phyloP scores from a whole-genome alignment of 805 yeast genomes.

The Kodamaea laetipori region DNA sequence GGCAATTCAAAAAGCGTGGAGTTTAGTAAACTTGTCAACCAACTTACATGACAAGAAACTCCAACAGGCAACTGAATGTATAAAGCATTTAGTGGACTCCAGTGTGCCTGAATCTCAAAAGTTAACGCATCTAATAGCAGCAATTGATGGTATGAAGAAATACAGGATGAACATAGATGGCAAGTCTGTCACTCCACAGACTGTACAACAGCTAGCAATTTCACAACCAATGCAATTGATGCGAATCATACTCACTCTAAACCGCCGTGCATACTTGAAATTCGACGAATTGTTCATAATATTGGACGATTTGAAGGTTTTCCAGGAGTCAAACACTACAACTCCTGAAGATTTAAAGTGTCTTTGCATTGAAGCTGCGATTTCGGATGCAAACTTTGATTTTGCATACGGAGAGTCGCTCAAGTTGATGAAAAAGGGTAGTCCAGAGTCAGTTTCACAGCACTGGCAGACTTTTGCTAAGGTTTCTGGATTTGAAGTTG shows the following conservation, averaged over 20 bases:
- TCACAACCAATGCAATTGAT: constrained; percentile 36
- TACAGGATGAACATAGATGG: constrained; percentile 29
- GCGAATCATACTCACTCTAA: constrained; percentile 52
- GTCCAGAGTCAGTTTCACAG: constrained; percentile 22
- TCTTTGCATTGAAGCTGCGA: constrained; percentile 67
- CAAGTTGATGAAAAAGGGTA: constrained; percentile 35
- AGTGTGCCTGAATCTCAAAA: constrained; percentile 9
- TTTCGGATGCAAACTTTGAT: constrained; percentile 61
- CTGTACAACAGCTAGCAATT: constrained; percentile 6
- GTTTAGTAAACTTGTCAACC: constrained; percentile 17
- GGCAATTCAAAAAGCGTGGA: constrained; percentile 28
- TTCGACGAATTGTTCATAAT: constrained; percentile 44
- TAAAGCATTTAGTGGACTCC: constrained; percentile 26
- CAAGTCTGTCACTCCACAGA: constrained; percentile 12
- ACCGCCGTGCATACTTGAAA: constrained; percentile 52
- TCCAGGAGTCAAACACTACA: not conserved
- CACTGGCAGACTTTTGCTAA: constrained; percentile 51
- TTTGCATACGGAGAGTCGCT: constrained; percentile 52
- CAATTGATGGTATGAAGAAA: constrained; percentile 36
- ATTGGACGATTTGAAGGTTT: constrained; percentile 33
- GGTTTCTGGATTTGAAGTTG: constrained; percentile 26
- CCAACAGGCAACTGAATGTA: constrained; percentile 26
- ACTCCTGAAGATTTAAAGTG: constrained; percentile 27
- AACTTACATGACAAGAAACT: constrained; percentile 36
- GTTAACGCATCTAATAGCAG: constrained; percentile 41